Conservation (phyloP, 306 rosid species). For the Fagus crenata region DNA sequence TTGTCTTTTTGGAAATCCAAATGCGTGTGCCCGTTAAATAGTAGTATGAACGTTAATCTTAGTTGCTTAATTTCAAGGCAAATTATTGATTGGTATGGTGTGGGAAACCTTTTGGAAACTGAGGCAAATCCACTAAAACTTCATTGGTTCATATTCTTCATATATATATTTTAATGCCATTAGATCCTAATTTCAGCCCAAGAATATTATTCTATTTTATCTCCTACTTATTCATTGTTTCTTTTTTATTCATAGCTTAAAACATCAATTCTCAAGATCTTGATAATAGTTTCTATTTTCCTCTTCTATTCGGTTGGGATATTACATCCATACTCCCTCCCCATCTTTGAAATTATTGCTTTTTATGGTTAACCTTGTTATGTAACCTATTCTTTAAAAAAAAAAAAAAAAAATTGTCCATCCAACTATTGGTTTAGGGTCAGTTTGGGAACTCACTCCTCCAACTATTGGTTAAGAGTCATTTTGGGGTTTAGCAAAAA, state of each 20-base stretch:
- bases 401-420: no score
- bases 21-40: neutral
- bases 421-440: no score
- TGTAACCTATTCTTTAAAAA: no score
- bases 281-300: conserved; percentile 3
- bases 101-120: conserved; percentile 31
- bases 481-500: no score
- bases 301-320: conserved; percentile 22
- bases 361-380: neutral
- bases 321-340: conserved; percentile 13
- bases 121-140: conserved; percentile 14
- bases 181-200: neutral
- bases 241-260: conserved; percentile 24
- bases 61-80: conserved; percentile 9
- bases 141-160: conserved; percentile 12
- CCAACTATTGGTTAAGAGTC: no score
- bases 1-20: conserved; percentile 4
- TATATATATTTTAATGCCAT: neutral
- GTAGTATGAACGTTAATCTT: neutral
- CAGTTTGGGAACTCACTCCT: no score
- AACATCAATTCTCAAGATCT: conserved; percentile 18
- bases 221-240: conserved; percentile 9
- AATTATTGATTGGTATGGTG: neutral
- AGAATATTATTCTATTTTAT: conserved; percentile 13
- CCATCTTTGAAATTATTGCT: conserved; percentile 11